These are phyloP conservation scores for Trifolium dubium DNA, from an alignment of 306 rosid genomes.

Conservation along the genomic window DNA sequence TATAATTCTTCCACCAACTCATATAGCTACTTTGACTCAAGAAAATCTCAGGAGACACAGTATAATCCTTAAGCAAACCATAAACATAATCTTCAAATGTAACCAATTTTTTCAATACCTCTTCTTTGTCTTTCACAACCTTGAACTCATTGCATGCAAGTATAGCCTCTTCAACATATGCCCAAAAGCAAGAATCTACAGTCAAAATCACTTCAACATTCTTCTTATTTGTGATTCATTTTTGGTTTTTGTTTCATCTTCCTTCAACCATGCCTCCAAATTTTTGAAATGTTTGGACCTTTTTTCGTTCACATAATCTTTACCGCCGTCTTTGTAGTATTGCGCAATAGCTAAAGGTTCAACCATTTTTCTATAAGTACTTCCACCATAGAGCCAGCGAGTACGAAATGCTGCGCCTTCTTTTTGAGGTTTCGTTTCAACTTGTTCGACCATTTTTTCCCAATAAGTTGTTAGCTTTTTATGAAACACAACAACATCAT, in stretches of 20 bases:
- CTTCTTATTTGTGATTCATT: slow-evolving; percentile 26
- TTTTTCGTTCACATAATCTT: slow-evolving; percentile 27
- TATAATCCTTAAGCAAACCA: slow-evolving; percentile 41
- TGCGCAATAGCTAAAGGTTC: slow-evolving; percentile 69
- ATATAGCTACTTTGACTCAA: slow-evolving; percentile 53
- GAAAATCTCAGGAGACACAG: slow-evolving; percentile 69
- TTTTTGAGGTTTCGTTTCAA: slow-evolving; percentile 49
- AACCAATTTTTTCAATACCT: slow-evolving; percentile 3
- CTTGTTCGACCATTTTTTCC: slow-evolving; percentile 59
- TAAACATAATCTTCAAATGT: slow-evolving; percentile 55
- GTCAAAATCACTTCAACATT: slow-evolving; percentile 45
- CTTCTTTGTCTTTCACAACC: background rate
- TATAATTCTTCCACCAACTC: slow-evolving; percentile 66
- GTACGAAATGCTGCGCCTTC: slow-evolving; percentile 38
- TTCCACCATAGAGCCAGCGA: slow-evolving; percentile 51
- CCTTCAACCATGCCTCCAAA: slow-evolving; percentile 52
- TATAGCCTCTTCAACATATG: slow-evolving; percentile 59
- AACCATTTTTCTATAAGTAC: slow-evolving; percentile 61
- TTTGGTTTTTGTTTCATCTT: background rate
- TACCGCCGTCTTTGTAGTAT: slow-evolving; percentile 39
- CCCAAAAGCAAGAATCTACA: slow-evolving; percentile 78
- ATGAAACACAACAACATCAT: slow-evolving; percentile 2
- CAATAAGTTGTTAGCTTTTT: slow-evolving; percentile 53
- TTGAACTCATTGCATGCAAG: slow-evolving; percentile 41
- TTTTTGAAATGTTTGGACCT: slow-evolving; percentile 49